Evolutionary conservation across 2,329 filamentous ascomycete species (phyloP), one percentile per base, ranked within the genome.

Genomic region (Elsinoe arachidis): DNA sequence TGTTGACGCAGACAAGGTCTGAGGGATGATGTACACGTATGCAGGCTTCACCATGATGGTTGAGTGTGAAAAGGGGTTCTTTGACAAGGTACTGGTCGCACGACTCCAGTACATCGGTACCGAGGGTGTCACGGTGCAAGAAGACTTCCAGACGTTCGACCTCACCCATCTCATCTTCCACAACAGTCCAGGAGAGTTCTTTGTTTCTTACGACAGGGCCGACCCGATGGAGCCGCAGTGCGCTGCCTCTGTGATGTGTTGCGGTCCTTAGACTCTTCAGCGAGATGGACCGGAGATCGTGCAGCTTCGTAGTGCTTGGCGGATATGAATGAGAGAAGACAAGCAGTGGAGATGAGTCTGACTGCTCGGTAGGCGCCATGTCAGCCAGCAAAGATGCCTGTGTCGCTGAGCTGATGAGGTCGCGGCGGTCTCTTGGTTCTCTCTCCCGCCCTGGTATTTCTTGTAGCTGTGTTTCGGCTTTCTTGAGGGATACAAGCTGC

Each of bases 71-170:
- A 51, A 63, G 68, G 7, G 66, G 66, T 58, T 68, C 67, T 61
- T 67, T 66, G 57, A 68, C 64, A 33, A 56, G 52, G 47, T 68
- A 64, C 1, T 59, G 34, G 30, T 56, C 52, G 17, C 55, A 60
- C 1, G 56, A 61, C 11, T 73, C 70, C 5, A 75, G 57, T 1
- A 69, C 44, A 6, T 74, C 71, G 21, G 64, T 43, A 0, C 69
- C 68, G 34, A 58, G 57, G 12, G 51, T 59, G 7, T 49, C 60
- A 49, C 68, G 72, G 39, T 74, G 72, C 17, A 75, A 53, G 30
- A 64, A 69, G 0, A 63, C 43, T 30, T 64, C 63, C 52, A 64
- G 34, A 6, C 63, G 57, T 55, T 63, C 63, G 4, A 57, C 65
- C 2, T 64, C 63, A 3, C 56, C 62, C 3, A 62, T 56, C 4